Evolutionary conservation across 2,329 filamentous ascomycete genomes (phyloP).

Genomic region (Pseudogymnoascus pannorum): DNA sequence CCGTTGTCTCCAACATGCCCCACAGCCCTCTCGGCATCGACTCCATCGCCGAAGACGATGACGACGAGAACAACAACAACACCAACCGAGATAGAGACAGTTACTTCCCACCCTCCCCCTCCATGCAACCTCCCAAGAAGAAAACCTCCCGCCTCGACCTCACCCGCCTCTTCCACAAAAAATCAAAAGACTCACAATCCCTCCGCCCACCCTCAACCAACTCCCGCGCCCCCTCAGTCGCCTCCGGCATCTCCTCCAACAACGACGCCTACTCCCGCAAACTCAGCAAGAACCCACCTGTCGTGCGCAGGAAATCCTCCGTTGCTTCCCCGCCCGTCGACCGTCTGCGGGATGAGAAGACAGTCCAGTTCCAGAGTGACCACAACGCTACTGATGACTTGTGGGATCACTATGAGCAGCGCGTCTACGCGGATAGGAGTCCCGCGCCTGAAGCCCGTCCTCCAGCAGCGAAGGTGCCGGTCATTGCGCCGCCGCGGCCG

Average conservation of each 20-base stretch:
- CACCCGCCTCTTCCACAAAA: constrained; percentile 19
- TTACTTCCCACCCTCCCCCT: background rate
- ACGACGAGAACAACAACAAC: background rate
- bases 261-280: background rate
- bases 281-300: background rate
- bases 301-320: background rate
- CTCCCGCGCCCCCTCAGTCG: background rate
- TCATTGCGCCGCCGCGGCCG: background rate
- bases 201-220: background rate
- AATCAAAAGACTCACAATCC: background rate
- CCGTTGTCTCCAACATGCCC: constrained; percentile 14
- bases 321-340: background rate
- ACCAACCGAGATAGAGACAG: background rate
- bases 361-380: background rate
- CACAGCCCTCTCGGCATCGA: background rate
- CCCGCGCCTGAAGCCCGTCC: background rate
- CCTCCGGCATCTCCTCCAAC: background rate
- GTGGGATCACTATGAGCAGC: background rate
- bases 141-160: constrained; percentile 25
- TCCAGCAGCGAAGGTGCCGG: background rate
- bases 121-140: constrained; percentile 17
- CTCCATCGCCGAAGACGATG: background rate
- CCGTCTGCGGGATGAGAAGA: background rate
- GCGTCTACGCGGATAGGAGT: background rate
- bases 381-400: background rate